Base-by-base conservation (phyloP, 2,329 filamentous ascomycete genomes). In the Bipolaris cookei region DNA sequence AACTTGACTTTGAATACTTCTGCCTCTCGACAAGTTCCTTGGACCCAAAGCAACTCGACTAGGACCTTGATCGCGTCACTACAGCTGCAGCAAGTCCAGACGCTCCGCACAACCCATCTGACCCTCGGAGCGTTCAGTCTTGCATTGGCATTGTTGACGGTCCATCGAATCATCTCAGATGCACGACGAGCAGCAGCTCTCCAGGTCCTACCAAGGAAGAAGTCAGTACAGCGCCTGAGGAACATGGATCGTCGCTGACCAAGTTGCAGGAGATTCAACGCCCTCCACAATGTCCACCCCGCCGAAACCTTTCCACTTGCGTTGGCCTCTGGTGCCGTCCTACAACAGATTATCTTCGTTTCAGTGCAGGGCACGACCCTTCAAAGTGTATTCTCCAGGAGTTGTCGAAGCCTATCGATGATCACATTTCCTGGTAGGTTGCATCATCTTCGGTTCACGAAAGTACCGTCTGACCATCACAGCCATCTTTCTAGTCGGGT, bases 401-500 rank as follows among this genome's bases (percentile, higher is more conserved):
- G 63, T 35, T 78, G 76, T 64, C 67, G 67, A 51, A 65, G 67
- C 16, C 54, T 76, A 21, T 69, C 73, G 3, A 76, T 76, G 71
- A 41, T 77, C n/a, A 72, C 75, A 16, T 72, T 75, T 56, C 76
- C 76, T 34, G 67, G 76, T 78, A 74, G 20, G 74, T 69, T n/a
- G 4, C 16, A 8, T 34, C 38, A 38, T 25, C 6, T n/a, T 30
- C 16, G 4, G 32, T 30, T 28, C n/a, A n/a, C 16, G 16, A 35
- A 14, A 0, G 28, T 4, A 25, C 3, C n/a, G 14, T 28, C 71
- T 75, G 16, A 75, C 59, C 14, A 20, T 16, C 14, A 5, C 54
- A 89, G 88, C 85, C 6, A 80, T 90, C 34, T 90, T 90, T 66
- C 81, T 90, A 50, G 82, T 86, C 7, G 88, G 88, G 23, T 89